Evolutionary conservation across 495 filamentous ascomycete species (phyloP).

Genomic region (Hypoxylon crocopeplum): DNA sequence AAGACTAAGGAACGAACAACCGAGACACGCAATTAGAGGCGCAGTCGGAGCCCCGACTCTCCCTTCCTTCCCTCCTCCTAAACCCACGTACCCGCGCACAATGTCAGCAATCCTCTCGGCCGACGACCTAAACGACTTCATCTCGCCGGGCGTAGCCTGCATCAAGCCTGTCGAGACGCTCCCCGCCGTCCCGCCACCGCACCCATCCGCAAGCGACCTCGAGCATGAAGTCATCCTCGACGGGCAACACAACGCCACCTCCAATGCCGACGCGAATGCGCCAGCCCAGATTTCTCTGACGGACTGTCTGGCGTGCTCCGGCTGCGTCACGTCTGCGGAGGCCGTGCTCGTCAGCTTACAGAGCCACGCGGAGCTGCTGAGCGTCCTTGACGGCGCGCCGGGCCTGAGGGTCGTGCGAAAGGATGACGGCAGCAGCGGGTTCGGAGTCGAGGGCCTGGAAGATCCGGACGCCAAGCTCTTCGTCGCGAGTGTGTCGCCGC

Average conservation of each 20-base stretch:
- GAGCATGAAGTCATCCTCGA: slow-evolving; percentile 91
- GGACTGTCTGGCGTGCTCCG: slow-evolving; percentile 96
- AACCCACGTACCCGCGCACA: slow-evolving; percentile 32
- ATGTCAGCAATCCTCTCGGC: slow-evolving; percentile 98
- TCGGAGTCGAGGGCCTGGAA: slow-evolving; percentile 44
- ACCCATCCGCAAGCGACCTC: slow-evolving; percentile 39
- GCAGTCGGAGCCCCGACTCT: slow-evolving; percentile 1
- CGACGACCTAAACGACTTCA: slow-evolving; percentile 98
- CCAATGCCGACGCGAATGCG: slow-evolving; percentile 43
- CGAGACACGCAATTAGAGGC: background rate
- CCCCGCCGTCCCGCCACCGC: slow-evolving; percentile 50
- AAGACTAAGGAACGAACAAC: background rate
- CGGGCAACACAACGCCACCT: slow-evolving; percentile 82
- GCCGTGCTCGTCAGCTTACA: slow-evolving; percentile 92
- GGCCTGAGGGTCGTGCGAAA: slow-evolving; percentile 49
- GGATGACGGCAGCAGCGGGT: slow-evolving; percentile 24
- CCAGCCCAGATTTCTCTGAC: slow-evolving; percentile 93
- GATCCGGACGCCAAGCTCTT: slow-evolving; percentile 70
- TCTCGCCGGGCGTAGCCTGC: slow-evolving; percentile 94
- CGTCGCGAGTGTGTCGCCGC: slow-evolving; percentile 89
- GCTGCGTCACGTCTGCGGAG: slow-evolving; percentile 96
- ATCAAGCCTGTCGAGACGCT: slow-evolving; percentile 97
- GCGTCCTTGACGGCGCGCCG: slow-evolving; percentile 73
- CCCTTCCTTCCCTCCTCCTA: background rate
- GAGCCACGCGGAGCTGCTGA: slow-evolving; percentile 88